Percentiles rank a stretch among this genome's conserved stretches.
Conservation (phyloP, 139 green algal species). For the Auxenochlorella protothecoides region DNA sequence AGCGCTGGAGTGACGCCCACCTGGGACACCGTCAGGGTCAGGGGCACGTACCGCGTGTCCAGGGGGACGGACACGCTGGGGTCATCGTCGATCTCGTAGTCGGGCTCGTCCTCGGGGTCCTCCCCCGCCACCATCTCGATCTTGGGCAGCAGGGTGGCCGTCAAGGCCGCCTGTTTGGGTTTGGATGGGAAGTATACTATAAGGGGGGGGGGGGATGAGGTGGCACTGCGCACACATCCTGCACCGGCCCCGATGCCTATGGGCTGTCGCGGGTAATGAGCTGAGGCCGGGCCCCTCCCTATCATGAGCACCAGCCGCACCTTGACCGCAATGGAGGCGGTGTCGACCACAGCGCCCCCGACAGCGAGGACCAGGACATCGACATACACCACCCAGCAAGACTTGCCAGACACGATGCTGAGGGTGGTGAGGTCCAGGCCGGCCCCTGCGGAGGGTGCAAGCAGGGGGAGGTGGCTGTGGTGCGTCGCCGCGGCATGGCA, state of each 20-base stretch:
- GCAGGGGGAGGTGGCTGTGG: not conserved
- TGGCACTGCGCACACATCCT: no score
- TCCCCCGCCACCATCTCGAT: constrained; percentile 7
- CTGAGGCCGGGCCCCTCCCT: not conserved
- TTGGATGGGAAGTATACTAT: no score
- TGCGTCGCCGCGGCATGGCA: not conserved
- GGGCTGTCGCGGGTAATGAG: not conserved
- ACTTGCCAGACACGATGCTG: constrained; percentile 64
- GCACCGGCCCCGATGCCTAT: no score
- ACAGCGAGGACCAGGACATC: constrained; percentile 74
- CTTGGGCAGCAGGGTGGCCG: constrained; percentile 1
- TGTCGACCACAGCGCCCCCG: constrained; percentile 71
- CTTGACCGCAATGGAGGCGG: constrained; percentile 37
- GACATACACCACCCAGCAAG: constrained; percentile 68
- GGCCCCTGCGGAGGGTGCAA: constrained; percentile 2
- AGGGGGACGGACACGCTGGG: not conserved
- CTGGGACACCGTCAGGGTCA: constrained; percentile 3
- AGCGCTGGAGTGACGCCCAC: not conserved
- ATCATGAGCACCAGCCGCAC: constrained; percentile 1
- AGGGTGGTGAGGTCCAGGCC: constrained; percentile 52
- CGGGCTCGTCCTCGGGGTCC: constrained; percentile 8
- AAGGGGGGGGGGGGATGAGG: no score
- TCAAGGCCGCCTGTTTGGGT: not conserved
- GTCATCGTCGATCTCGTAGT: constrained; percentile 18
- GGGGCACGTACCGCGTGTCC: constrained; percentile 3